Base-by-base conservation (phyloP, 768 basidiomycete genomes). In the Pseudohyphozyma bogoriensis region DNA sequence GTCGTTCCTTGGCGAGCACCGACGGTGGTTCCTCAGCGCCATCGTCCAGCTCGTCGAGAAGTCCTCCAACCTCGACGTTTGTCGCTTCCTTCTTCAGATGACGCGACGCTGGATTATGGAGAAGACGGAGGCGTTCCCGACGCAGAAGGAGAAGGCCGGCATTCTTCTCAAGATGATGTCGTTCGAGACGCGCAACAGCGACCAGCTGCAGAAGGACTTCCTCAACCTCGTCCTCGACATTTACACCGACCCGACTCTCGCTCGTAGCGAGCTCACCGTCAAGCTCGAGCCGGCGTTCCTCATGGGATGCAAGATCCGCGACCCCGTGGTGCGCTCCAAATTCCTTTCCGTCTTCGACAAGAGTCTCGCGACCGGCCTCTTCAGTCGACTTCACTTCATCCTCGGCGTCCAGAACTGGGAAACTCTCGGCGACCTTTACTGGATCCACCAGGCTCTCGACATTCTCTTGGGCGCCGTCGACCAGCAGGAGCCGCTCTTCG, bases 401-500 rank as follows among this genome's bases (percentile, higher is more conserved):
- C 78, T 93, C 40, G 90, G 87, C 29, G 85, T 92, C 20, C 93
- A 97, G 74, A 89, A 79, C 68, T 99, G 95, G 95, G 95, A 97
- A 58, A 82, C 85, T 2, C 75, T 99, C 24, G 83, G 87, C 3
- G 90, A 93, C 62, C 82, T 87, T 56, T 89, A 95, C 69, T 99
- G 95, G 95, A 85, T 92, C 36, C 85, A 87, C 66, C 79, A 97
- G 24, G 89, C 91, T 20, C 77, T 96, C 31, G 86, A 93, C 69
- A 82, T 96, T 36, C 76, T 97, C 12, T 80, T 97, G 22, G 87
- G 89, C n/a, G 77, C 81, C n/a, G 76, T 81, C 20, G 80, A 76
- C 56, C 55, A 63, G 12, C 66, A 71, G 42, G 70, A 72, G 42
- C 57, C 60, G 11, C 70, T 76, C 31, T 64, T 75, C 55, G 50